Base-by-base conservation (phyloP, 352 stramenopile species). In the Pythium coloratum region DNA sequence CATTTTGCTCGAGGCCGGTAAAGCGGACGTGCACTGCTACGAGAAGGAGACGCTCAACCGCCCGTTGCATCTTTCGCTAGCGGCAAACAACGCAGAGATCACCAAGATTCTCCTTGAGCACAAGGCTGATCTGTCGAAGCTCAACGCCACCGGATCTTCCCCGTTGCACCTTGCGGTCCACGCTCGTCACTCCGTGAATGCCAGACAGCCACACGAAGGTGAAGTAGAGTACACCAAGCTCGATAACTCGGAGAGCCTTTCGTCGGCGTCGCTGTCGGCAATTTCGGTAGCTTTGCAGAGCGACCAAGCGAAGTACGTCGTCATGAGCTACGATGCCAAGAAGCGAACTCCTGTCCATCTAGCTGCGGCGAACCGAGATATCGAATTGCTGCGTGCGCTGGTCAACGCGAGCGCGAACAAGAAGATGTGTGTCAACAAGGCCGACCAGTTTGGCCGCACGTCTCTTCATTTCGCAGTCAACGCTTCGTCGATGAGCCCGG, bases 391-490 rank as follows among this genome's bases (percentile, higher is more conserved):
- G 6, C 77, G 76, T 7, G 71, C 69, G 20, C 57, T 92, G 12
- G 69, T 94, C 14, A 62, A 65, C n/a, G 68, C 64, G 6, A 76
- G 70, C 28, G 58, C 49, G 8, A 70, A 86, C 62, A 71, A 75
- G n/a, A 69, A 72, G 47, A 32, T 49, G 33, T 76, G 74, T 46
- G 76, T 88, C 20, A 92, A 92, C 64, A 70, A 79, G 44, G 46
- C 60, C 18, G 80, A 92, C 34, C 67, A 59, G 24, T 76, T 85
- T 40, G 77, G 72, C 8, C 78, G 85, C 7, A 89, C 85, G 12
- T 79, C 83, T 3, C 62, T 94, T n/a, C 85, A 94, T 50, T 88
- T 86, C 58, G 85, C 85, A 33, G 76, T 94, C 8, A 94, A 94
- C 46, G 70, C 73, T 8, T 80, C 82, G 6, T 73, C 72, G 0